Percentiles rank a stretch among this genome's conserved stretches.
phyloP scores from a whole-genome alignment of 495 filamentous ascomycete species.

The Aspergillus biplanus region DNA sequence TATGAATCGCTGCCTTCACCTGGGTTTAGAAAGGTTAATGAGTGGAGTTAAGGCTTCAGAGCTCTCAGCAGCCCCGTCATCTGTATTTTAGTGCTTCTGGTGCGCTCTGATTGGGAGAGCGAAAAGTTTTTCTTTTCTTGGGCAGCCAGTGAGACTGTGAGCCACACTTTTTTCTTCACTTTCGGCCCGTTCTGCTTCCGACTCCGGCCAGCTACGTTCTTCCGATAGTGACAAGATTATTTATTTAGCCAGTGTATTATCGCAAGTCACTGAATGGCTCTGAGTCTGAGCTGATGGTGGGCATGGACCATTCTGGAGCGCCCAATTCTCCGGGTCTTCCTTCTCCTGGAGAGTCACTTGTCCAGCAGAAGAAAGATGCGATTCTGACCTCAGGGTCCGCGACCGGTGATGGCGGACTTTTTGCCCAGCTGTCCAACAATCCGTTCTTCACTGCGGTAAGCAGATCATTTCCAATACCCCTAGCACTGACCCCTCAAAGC shows the following conservation, averaged over 20 bases:
- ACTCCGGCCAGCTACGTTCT: not conserved
- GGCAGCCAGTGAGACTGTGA: too few species aligned
- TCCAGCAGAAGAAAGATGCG: conserved; percentile 44
- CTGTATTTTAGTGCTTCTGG: too few species aligned
- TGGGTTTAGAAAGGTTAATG: not conserved
- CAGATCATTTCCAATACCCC: not conserved
- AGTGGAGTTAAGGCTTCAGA: conserved; percentile 3
- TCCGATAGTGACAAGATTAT: not conserved
- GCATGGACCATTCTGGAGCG: conserved; percentile 48
- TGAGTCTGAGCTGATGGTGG: conserved; percentile 18
- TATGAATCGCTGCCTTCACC: not conserved
- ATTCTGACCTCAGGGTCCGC: conserved; percentile 35
- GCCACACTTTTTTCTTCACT: not conserved
- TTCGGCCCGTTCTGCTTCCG: conserved; percentile 43
- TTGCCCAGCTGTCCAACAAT: conserved; percentile 62
- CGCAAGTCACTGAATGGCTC: conserved; percentile 1
- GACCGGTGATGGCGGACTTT: conserved; percentile 46
- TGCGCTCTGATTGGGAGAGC: conserved; percentile 3
- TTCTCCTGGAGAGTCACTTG: conserved; percentile 42
- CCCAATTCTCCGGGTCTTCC: conserved; percentile 35
- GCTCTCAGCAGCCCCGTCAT: not conserved
- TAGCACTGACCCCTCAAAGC: not conserved
- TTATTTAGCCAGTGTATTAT: not conserved
- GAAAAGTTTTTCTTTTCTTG: not conserved
- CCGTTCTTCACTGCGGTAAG: conserved; percentile 71